These are phyloP conservation scores for Serpula lacrymans DNA, from an alignment of 768 basidiomycete species.

Conservation along the genomic window DNA sequence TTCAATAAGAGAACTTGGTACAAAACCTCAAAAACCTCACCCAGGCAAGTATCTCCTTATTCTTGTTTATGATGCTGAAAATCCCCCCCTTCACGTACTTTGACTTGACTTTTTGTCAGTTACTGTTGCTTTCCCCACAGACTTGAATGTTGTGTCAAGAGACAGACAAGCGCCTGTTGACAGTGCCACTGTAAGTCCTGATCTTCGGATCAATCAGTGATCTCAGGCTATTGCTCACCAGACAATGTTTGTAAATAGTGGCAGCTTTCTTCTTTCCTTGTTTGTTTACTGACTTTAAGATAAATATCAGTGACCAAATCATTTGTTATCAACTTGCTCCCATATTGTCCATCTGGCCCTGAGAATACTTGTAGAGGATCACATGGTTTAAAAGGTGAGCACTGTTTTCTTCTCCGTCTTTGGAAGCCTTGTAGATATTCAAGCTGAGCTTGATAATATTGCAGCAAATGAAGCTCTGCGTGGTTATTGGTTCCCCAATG, in stretches of 20 bases:
- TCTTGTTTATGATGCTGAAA: constrained; percentile 12
- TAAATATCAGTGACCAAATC: constrained; percentile 20
- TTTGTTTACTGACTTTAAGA: constrained; percentile 9
- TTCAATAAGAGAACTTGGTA: no score
- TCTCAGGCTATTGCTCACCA: no score
- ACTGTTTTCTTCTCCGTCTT: not conserved
- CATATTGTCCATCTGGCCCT: constrained; percentile 3
- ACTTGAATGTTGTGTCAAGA: constrained; percentile 16
- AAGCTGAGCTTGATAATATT: constrained; percentile 11
- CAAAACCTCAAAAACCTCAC: constrained; percentile 10
- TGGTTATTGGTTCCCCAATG: no score
- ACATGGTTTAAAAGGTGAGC: no score
- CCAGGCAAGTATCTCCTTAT: constrained; percentile 12
- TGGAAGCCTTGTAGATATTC: constrained; percentile 14
- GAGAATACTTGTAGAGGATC: constrained; percentile 2
- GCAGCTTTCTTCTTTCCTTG: no score
- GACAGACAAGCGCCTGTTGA: constrained; percentile 9
- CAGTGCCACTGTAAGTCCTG: no score
- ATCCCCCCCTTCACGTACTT: constrained; percentile 11
- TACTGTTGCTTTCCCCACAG: constrained; percentile 10
- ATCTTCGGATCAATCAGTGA: no score
- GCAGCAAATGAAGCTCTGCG: constrained; percentile 21
- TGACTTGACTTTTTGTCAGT: not conserved
- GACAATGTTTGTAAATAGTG: no score
- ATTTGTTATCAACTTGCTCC: constrained; percentile 8